These are phyloP conservation scores for Petunia axillaris DNA, from an alignment of 257 asterid genomes.

Conservation along the genomic window DNA sequence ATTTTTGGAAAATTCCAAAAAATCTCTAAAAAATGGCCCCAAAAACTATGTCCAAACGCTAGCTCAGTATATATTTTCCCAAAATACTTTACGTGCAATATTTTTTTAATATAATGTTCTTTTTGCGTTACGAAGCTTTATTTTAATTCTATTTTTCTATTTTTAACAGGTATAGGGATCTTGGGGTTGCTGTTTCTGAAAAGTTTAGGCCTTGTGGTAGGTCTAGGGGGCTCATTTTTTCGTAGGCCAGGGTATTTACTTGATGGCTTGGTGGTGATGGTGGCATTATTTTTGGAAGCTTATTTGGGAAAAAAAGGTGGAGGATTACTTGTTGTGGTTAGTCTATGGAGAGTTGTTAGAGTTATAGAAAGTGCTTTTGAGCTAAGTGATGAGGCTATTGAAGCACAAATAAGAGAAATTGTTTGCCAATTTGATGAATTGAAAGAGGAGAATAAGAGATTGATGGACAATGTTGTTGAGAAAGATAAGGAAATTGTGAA, in stretches of 20 bases:
- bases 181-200: slow-evolving; percentile 29
- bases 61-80: too few species aligned
- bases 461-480: slow-evolving; percentile 32
- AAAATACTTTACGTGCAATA: background rate
- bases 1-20: too few species aligned
- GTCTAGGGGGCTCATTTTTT: slow-evolving; percentile 30
- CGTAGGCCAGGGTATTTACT: slow-evolving; percentile 34
- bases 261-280: slow-evolving; percentile 36
- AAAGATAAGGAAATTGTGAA: slow-evolving; percentile 34
- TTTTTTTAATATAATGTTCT: too few species aligned
- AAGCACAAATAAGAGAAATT: slow-evolving; percentile 32
- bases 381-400: slow-evolving; percentile 42
- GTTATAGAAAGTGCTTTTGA: slow-evolving; percentile 45
- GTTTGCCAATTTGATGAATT: slow-evolving; percentile 37
- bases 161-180: slow-evolving; percentile 14
- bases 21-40: too few species aligned
- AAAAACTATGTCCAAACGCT: too few species aligned
- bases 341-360: slow-evolving; percentile 44
- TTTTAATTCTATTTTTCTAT: background rate
- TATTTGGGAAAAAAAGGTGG: slow-evolving; percentile 38
- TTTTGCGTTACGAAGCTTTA: background rate
- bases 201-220: slow-evolving; percentile 29
- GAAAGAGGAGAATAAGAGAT: slow-evolving; percentile 35
- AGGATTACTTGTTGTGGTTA: slow-evolving; percentile 40
- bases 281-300: slow-evolving; percentile 37